A percentile compares a stretch with the other conserved stretches of the same genome.
Conservation (phyloP, 2,329 filamentous ascomycete genomes). For the Trichoderma pleuroti region DNA sequence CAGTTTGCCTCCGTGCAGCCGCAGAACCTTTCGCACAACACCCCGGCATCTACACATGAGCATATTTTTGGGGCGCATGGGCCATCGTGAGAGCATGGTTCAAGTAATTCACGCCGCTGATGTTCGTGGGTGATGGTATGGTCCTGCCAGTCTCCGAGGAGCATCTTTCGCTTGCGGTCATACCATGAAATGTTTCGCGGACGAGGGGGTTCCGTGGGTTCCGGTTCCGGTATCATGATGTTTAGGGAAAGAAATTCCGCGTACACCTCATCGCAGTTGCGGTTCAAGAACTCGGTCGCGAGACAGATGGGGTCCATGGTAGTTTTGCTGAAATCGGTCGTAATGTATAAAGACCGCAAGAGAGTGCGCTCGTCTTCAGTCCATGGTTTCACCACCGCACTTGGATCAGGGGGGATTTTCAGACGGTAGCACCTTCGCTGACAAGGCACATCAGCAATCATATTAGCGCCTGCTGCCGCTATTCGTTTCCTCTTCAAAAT, state of each 20-base stretch:
- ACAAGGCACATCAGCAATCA: conserved; percentile 29
- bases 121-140: conserved; percentile 54
- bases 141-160: conserved; percentile 54
- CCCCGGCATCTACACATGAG: conserved; percentile 55
- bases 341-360: conserved; percentile 46
- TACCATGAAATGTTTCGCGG: conserved; percentile 52
- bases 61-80: conserved; percentile 61
- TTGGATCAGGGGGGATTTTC: conserved; percentile 23
- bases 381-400: conserved; percentile 38
- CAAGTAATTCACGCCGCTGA: conserved; percentile 54
- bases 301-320: conserved; percentile 46
- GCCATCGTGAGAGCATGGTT: conserved; percentile 67
- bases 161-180: conserved; percentile 53
- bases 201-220: conserved; percentile 31
- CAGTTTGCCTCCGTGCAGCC: conserved; percentile 58
- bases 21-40: conserved; percentile 73
- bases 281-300: conserved; percentile 47
- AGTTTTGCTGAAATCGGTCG: conserved; percentile 40
- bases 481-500: conserved; percentile 30
- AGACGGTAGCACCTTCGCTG: conserved; percentile 42
- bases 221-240: conserved; percentile 26
- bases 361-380: conserved; percentile 47
- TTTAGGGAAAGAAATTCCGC: conserved; percentile 28
- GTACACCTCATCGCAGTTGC: conserved; percentile 52
- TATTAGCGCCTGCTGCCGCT: conserved; percentile 6